Evolutionary conservation across 2,329 filamentous ascomycete genomes (phyloP).

Genomic region (Pseudogymnoascus sp.): DNA sequence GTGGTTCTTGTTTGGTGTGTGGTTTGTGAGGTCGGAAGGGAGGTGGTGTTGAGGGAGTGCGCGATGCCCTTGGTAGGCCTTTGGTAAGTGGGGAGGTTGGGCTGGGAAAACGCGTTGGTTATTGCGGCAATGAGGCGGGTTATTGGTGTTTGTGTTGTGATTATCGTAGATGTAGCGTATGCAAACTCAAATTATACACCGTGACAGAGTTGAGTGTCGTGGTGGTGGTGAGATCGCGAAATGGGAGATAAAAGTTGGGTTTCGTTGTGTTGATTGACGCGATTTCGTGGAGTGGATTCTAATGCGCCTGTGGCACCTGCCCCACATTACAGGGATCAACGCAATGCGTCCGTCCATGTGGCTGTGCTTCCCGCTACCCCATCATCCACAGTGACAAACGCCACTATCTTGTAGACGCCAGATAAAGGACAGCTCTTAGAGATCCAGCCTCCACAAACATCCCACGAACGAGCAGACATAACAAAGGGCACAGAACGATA

Average conservation of each 20-base stretch:
- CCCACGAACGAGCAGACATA: background rate
- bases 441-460: background rate
- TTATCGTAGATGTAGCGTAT: background rate
- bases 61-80: background rate
- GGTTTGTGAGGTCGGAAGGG: background rate
- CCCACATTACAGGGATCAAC: background rate
- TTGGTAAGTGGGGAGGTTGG: background rate
- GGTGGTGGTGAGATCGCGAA: background rate
- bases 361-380: conserved; percentile 4
- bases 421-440: conserved; percentile 1
- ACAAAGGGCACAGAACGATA: background rate
- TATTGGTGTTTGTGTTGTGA: background rate
- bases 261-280: conserved; percentile 1
- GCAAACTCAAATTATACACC: background rate
- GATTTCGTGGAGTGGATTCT: background rate
- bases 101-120: background rate
- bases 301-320: background rate
- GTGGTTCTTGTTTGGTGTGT: background rate
- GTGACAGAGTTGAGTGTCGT: background rate
- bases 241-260: background rate
- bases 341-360: background rate
- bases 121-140: background rate
- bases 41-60: background rate
- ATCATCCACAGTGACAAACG: background rate
- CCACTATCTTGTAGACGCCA: background rate